Evolutionary conservation across 257 asterid genomes (phyloP), one percentile per base, ranked within the genome.

Genomic region (Anisodus acutangulus): DNA sequence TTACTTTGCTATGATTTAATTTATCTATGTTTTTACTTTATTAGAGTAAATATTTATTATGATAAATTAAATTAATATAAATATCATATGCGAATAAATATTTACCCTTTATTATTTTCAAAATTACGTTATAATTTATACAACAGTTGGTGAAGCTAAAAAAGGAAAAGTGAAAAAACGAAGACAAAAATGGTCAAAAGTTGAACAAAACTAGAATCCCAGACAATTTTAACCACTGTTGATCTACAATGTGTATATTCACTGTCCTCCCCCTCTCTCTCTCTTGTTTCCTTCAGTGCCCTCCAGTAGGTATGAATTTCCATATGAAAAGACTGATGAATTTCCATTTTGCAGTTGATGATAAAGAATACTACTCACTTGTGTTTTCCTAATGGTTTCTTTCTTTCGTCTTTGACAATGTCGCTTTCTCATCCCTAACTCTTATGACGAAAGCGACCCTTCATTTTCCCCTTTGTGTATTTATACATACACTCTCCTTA

Each of bases 401-500:
- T 58, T 58, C 26, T 58, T 47, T 3, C 15, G 41, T 63, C 1
- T 63, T 22, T 53, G 60, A 62, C 64, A 64, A 67, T 62, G 91
- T 86, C 90, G 85, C 89, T 90, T 84, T 89, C 90, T 82, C 66
- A 43, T 70, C 85, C 87, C 91, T 86, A 84, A 89, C 81, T 90
- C 93, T 86, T 91, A 89, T 88, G 93, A 83, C 26, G 92, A 89
- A 45, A 89, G 88, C 84, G 93, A 89, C 93, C 74, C 86, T 43
- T 86, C 93, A 85, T 83, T 85, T 66, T 64, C 88, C 84, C 83
- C 84, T 84, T 84, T 87, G 80, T 83, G 78, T 76, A 84, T 82
- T 87, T 92, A 31, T 31, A 31, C 35, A 85, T 66, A 45, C 80
- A 16, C n/a, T 60, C 83, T 79, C 87, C 45, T 49, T 51, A 49